These are phyloP conservation scores for Alternaria dauci DNA, from an alignment of 2,329 filamentous ascomycete species.

Conservation along the genomic window DNA sequence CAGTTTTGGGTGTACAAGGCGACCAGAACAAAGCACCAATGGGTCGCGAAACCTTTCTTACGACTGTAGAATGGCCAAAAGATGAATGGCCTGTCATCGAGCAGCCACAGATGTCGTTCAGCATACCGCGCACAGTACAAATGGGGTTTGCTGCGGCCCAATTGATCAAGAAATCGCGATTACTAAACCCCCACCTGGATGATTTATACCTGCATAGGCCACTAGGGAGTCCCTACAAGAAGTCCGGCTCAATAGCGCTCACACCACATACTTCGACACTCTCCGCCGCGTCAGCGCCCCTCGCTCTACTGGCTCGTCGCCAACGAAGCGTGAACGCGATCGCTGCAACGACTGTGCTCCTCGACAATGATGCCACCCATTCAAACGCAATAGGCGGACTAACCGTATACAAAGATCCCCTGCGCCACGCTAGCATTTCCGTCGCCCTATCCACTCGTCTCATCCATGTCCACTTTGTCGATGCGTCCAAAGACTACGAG, in stretches of 20 bases:
- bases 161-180: neutral
- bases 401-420: neutral
- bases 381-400: neutral
- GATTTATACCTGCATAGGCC: neutral
- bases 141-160: neutral
- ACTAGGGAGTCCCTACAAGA: neutral
- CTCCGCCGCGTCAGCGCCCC: neutral
- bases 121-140: slow-evolving; percentile 1
- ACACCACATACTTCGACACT: neutral
- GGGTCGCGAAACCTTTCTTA: slow-evolving; percentile 22
- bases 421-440: slow-evolving; percentile 2
- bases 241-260: neutral
- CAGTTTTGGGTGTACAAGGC: slow-evolving; percentile 54
- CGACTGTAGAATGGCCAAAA: slow-evolving; percentile 18
- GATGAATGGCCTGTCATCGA: slow-evolving; percentile 55
- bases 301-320: neutral
- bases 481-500: neutral
- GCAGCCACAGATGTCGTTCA: slow-evolving; percentile 8
- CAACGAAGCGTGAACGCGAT: neutral
- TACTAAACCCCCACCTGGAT: neutral
- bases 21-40: slow-evolving; percentile 16
- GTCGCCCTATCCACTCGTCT: neutral
- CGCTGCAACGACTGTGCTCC: neutral
- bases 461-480: slow-evolving; percentile 1
- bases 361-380: neutral